Evolutionary conservation across 257 asterid species (phyloP).

Genomic region (Solanum gandarillasii): DNA sequence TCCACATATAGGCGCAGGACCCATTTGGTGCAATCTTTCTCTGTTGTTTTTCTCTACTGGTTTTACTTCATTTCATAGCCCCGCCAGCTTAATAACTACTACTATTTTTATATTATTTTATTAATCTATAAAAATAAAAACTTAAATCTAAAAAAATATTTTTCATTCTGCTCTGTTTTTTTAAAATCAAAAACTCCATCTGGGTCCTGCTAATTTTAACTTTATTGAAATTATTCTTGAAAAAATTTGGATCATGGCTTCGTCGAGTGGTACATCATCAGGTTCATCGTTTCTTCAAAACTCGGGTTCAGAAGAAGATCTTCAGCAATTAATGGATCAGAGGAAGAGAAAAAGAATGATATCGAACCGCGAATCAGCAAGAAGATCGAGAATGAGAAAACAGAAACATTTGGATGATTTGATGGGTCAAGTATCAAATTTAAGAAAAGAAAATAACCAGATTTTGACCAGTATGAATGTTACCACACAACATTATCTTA

Average conservation of each 20-base stretch:
- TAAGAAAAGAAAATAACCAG: constrained; percentile 52
- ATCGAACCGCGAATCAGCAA: constrained; percentile 91
- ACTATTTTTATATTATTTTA: not conserved
- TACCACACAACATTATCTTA: constrained; percentile 35
- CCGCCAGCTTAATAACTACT: not conserved
- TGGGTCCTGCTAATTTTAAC: constrained; percentile 31
- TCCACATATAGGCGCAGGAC: constrained; percentile 88
- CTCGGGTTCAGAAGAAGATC: constrained; percentile 65
- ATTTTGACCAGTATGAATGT: constrained; percentile 35
- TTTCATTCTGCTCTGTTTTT: not conserved
- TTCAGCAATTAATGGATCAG: constrained; percentile 53
- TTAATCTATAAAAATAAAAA: not conserved
- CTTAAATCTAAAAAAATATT: not conserved
- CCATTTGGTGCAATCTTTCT: constrained; percentile 89
- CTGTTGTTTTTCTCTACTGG: constrained; percentile 97
- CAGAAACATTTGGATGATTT: constrained; percentile 81
- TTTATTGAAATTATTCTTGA: not conserved
- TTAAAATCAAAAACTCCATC: not conserved
- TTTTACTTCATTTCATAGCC: constrained; percentile 83
- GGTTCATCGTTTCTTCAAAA: constrained; percentile 45
- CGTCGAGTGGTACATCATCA: constrained; percentile 57
- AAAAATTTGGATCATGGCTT: constrained; percentile 30
- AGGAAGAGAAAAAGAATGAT: constrained; percentile 81
- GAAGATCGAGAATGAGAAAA: constrained; percentile 82
- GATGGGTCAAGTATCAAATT: constrained; percentile 41